Evolutionary conservation across 73 alveolate species (phyloP).

Genomic region (Tetrahymena thermophila): DNA sequence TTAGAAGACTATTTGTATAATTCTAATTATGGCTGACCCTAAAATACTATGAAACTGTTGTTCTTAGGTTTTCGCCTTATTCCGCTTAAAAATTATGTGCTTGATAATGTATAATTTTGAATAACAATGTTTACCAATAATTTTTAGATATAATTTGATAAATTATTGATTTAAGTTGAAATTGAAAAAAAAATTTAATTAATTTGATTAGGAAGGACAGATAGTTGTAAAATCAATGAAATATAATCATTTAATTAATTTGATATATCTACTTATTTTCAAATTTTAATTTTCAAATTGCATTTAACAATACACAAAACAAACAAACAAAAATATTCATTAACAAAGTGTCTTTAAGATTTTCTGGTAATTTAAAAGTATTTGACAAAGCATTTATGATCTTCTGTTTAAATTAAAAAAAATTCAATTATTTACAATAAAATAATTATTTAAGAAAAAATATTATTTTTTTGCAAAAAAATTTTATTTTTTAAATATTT

Average conservation of each 20-base stretch:
- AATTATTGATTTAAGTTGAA: not conserved
- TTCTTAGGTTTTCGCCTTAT: not conserved
- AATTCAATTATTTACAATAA: too few species aligned
- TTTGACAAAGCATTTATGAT: too few species aligned
- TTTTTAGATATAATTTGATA: not conserved
- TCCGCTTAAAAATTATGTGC: not conserved
- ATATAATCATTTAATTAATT: not conserved
- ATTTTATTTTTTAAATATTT: too few species aligned
- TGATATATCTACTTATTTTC: not conserved
- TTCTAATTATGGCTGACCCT: not conserved
- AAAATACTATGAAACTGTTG: not conserved
- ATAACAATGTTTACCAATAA: not conserved
- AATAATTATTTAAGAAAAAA: too few species aligned
- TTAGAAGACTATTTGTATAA: not conserved
- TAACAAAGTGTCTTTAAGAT: too few species aligned
- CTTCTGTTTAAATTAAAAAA: too few species aligned
- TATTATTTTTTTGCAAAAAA: too few species aligned
- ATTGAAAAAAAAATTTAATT: not conserved
- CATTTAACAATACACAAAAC: not conserved
- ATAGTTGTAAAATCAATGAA: not conserved
- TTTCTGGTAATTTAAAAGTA: too few species aligned
- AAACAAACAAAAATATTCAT: not conserved
- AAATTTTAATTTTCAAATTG: not conserved
- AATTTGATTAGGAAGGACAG: not conserved
- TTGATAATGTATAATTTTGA: not conserved